Percentiles rank a stretch among this genome's conserved stretches.
phyloP scores from a whole-genome alignment of 805 yeast genomes.

The Schizosaccharomyces pombe region ASM294v3 CU329670.1:4972501-4973000 shows the following conservation, averaged over 20 bases:
- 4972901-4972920: not conserved
- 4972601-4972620: not conserved
- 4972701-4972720: no score
- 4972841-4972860: not conserved
- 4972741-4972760: no score
- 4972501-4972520: no score
- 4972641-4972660: not conserved
- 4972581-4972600: not conserved
- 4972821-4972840: no score
- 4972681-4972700: no score
- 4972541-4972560: no score
- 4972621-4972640: not conserved
- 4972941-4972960: not conserved
- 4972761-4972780: no score
- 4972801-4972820: no score
- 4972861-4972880: not conserved
- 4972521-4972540: no score
- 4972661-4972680: not conserved
- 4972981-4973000: not conserved
- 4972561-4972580: no score
- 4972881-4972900: not conserved
- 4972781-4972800: no score
- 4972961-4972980: not conserved
- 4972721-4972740: no score
- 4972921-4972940: not conserved